Base-by-base conservation (phyloP, 129 eudicot genomes). In the Escallonia rubra region DNA sequence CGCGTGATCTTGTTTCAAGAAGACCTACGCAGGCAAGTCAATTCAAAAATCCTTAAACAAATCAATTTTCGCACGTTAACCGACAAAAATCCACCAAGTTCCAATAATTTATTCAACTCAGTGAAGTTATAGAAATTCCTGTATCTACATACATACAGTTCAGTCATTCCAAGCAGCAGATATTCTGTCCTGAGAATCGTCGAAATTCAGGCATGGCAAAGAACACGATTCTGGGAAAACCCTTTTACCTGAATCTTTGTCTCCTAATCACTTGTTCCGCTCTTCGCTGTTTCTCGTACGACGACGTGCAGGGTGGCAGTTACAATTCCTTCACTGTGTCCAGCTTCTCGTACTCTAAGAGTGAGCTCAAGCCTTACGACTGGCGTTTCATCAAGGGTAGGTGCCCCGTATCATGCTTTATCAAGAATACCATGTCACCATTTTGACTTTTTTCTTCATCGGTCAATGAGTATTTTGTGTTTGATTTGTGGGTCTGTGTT, bases 341-440 rank as follows among this genome's bases (percentile, higher is more conserved):
- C 60, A 92, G 95, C 73, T 81, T 86, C 71, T 77, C 65, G 43
- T 92, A 92, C 72, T 74, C 79, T 40, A 80, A 63, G 64, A 92
- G 89, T 53, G 73, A 39, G 63, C 89, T 92, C 80, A 82, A 59
- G 40, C 96, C 95, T 23, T 92, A 72, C 72, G 95, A 88, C 0
- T 92, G 98, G 98, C 91, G 89, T 60, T 92, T 88, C 70, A 86
- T 92, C 60, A 86, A 91, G 79, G 96, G 98, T 92, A 74, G 38
- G 10, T 50, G 0, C 55, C 3, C 12, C 55, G 2, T 47, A 47
- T 65, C 23, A 16, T 34, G 44, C 23, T 10, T 49, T 15, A 47
- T 48, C 13, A 58, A 57, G 14, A n/a, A 10, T 50, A 2, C 3
- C 34, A 23, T 23, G 34, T 23, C 34, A 23, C 34, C 34, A 23